phyloP scores from a whole-genome alignment of 2,329 filamentous ascomycete species.

The Fusarium palustre region DNA sequence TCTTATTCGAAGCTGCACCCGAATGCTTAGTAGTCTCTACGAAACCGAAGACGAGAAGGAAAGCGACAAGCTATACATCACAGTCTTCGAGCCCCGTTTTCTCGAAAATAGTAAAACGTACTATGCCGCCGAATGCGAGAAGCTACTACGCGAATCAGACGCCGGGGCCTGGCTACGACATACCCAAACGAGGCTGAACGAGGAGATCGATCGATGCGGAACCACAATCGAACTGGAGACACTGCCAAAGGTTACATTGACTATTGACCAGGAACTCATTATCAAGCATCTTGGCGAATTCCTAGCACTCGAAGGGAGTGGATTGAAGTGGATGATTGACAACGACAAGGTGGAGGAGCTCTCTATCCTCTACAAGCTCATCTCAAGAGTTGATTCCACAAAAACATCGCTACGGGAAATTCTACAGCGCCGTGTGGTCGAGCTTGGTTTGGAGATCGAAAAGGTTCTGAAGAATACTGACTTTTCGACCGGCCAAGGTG shows the following conservation, averaged over 20 bases:
- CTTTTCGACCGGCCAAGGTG: slow-evolving; percentile 58
- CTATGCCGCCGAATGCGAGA: slow-evolving; percentile 80
- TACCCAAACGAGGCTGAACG: slow-evolving; percentile 77
- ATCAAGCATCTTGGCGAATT: slow-evolving; percentile 82
- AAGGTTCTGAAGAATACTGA: slow-evolving; percentile 68
- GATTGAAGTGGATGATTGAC: slow-evolving; percentile 89
- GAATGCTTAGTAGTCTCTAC: slow-evolving; percentile 91
- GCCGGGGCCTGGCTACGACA: slow-evolving; percentile 84
- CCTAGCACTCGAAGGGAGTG: slow-evolving; percentile 84
- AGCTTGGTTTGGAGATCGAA: slow-evolving; percentile 87
- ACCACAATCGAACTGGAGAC: slow-evolving; percentile 83
- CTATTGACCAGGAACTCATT: slow-evolving; percentile 87
- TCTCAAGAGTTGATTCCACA: slow-evolving; percentile 79
- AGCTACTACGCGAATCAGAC: slow-evolving; percentile 80
- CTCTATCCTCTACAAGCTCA: slow-evolving; percentile 82
- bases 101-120: slow-evolving; percentile 77
- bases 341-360: slow-evolving; percentile 86
- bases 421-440: slow-evolving; percentile 79
- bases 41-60: slow-evolving; percentile 83
- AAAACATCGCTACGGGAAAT: slow-evolving; percentile 77
- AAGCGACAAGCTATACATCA: slow-evolving; percentile 83
- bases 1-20: slow-evolving; percentile 83
- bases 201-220: slow-evolving; percentile 85
- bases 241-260: slow-evolving; percentile 75
- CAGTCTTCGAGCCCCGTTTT: slow-evolving; percentile 83